phyloP scores from a whole-genome alignment of 345 rosid genomes.

The Lepidium aucheri region DNA sequence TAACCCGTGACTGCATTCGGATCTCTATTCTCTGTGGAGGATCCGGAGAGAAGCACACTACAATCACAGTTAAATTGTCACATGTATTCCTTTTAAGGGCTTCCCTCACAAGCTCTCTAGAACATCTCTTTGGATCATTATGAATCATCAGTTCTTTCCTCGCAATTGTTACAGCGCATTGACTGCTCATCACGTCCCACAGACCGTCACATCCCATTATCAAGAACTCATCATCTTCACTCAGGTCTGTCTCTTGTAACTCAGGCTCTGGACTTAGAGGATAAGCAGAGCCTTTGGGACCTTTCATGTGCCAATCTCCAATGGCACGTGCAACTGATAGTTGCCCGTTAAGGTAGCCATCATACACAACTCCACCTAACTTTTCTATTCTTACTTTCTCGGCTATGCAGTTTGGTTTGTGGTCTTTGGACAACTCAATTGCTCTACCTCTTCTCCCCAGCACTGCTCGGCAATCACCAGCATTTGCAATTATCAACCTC shows the following conservation, averaged over 20 bases:
- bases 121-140: slow-evolving; percentile 93
- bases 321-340: slow-evolving; percentile 94
- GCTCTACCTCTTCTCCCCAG: slow-evolving; percentile 88
- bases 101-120: slow-evolving; percentile 82
- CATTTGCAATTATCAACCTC: slow-evolving; percentile 76
- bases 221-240: slow-evolving; percentile 92
- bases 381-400: slow-evolving; percentile 83
- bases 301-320: slow-evolving; percentile 99
- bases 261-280: slow-evolving; percentile 93
- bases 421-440: slow-evolving; percentile 86
- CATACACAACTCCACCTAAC: slow-evolving; percentile 85
- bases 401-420: slow-evolving; percentile 69
- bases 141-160: slow-evolving; percentile 88
- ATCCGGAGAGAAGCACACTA: slow-evolving; percentile 70
- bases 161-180: slow-evolving; percentile 75
- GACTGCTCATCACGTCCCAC: slow-evolving; percentile 99
- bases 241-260: slow-evolving; percentile 53
- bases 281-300: slow-evolving; percentile 76
- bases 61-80: slow-evolving; percentile 79
- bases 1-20: slow-evolving; percentile 43
- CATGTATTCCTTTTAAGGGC: slow-evolving; percentile 73
- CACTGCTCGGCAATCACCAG: slow-evolving; percentile 97
- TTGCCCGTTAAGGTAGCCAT: slow-evolving; percentile 95
- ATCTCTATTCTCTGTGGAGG: slow-evolving; percentile 85
- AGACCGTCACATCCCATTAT: slow-evolving; percentile 96